Base-by-base conservation (phyloP, 108 stramenopile species). In the Skeletonema potamos region DNA sequence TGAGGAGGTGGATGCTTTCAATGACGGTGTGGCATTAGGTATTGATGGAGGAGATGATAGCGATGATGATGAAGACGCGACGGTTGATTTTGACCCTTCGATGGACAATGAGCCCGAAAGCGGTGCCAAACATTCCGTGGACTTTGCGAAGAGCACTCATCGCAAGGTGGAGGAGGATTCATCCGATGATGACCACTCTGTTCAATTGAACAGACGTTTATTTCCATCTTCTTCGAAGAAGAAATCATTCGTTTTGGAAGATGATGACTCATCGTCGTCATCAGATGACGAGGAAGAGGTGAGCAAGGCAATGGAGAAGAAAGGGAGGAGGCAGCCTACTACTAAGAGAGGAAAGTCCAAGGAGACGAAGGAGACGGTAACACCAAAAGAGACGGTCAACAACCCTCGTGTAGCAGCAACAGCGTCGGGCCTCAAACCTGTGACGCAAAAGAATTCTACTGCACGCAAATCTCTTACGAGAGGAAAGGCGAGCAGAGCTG, bases 151-250 rank as follows among this genome's bases (percentile, higher is more conserved):
- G 48, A 51, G 7, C 8, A n/a, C 22, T 24, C 18, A 22, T 51
- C 48, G 0, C 6, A 18, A 24, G 22, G 6, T 9, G 6, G 48
- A 51, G 18, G 48, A 51, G 48, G 48, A 51, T 7, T 22, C 20
- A 22, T 51, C 48, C 2, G 17, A 17, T 22, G 48, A 51, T 51
- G 48, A 51, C 1, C 20, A 51, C 3, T 51, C 48, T 51, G 48
- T 51, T 8, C 20, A 17, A 24, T 13, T 51, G n/a, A 51, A n/a
- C 6, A 51, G 48, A 24, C 48, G 48, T 51, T 4, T 51, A 51
- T 51, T 51, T 51, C 48, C 48, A 51, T 24, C 48, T 51, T 51
- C 48, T 22, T 20, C 48, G 22, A 51, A 51, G 48, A 51, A 51
- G 48, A 51, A 7, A 51, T 51, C 48, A 51, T 22, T 22, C 6